Percentiles rank a stretch among this genome's conserved stretches.
phyloP scores from a whole-genome alignment of 441 rosid genomes.

The Melastoma candidum region DNA sequence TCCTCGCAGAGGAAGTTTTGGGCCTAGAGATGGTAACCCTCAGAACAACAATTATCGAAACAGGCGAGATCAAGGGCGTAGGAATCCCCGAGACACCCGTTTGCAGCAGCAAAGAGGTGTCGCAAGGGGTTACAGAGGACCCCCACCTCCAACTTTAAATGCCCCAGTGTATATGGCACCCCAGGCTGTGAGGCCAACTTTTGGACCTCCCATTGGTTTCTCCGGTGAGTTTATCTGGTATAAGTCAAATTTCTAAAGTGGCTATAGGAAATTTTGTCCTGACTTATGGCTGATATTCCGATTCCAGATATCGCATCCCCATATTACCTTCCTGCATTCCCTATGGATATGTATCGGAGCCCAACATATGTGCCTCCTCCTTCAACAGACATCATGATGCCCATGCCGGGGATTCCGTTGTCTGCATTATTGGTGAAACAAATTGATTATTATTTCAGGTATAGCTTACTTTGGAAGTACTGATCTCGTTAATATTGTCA shows the following conservation, averaged over 20 bases:
- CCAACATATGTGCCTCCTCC: neutral
- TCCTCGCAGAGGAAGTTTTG: conserved; percentile 26
- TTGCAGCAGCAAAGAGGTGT: conserved; percentile 24
- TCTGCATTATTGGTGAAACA: conserved; percentile 4
- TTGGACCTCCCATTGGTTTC: conserved; percentile 6
- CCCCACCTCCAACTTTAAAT: conserved; percentile 5
- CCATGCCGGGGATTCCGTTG: conserved; percentile 1
- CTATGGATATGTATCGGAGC: neutral
- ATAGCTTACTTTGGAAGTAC: neutral
- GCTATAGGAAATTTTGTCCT: conserved; percentile 1
- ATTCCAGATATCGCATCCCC: conserved; percentile 5
- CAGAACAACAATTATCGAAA: conserved; percentile 31
- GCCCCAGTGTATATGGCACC: conserved; percentile 2
- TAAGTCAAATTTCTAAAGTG: neutral
- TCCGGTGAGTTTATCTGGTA: conserved; percentile 1
- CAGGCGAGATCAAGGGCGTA: conserved; percentile 42
- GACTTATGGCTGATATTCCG: neutral
- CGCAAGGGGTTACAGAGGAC: conserved; percentile 29
- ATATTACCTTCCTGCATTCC: conserved; percentile 4
- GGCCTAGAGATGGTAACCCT: conserved; percentile 30
- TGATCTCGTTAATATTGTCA: neutral
- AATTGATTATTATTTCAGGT: conserved; percentile 10
- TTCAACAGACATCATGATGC: conserved; percentile 1
- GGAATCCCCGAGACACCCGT: conserved; percentile 29
- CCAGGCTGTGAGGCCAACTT: conserved; percentile 5